Evolutionary conservation across 2,329 filamentous ascomycete genomes (phyloP).

Genomic region (Venturia asperata): DNA sequence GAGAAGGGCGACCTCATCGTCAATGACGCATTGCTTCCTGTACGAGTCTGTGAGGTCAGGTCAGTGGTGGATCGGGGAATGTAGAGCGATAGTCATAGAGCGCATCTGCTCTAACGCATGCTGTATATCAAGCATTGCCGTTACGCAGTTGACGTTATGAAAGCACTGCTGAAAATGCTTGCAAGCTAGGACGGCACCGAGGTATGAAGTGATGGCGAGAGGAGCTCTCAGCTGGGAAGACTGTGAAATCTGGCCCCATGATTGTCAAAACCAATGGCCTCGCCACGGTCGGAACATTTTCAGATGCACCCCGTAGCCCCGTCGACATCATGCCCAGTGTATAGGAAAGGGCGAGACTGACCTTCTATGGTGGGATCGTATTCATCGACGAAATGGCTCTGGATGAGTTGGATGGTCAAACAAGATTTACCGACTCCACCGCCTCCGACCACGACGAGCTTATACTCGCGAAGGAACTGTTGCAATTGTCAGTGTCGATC

Average conservation of each 20-base stretch:
- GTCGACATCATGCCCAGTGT: conserved; percentile 6
- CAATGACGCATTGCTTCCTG: conserved; percentile 98
- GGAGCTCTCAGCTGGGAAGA: neutral
- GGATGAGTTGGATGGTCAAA: conserved; percentile 78
- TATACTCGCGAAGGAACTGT: conserved; percentile 48
- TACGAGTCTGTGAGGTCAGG: conserved; percentile 70
- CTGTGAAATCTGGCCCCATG: neutral
- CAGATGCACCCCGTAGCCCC: neutral
- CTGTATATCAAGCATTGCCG: neutral
- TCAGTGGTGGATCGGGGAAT: neutral
- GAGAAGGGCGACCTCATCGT: conserved; percentile 94
- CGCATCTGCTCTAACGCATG: neutral
- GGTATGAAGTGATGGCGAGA: neutral
- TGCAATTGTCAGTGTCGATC: neutral
- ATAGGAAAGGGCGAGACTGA: conserved; percentile 36
- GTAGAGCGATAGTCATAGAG: too few relatives aligned
- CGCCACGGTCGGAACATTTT: neutral
- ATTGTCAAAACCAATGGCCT: neutral
- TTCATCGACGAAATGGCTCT: conserved; percentile 96
- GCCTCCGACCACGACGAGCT: conserved; percentile 83
- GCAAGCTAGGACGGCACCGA: neutral
- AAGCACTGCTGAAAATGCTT: neutral
- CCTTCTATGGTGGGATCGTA: conserved; percentile 99
- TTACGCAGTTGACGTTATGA: neutral
- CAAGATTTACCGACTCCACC: conserved; percentile 99